Base-by-base conservation (phyloP, 2,329 filamentous ascomycete genomes). In the Penicillium verrucosum region DNA sequence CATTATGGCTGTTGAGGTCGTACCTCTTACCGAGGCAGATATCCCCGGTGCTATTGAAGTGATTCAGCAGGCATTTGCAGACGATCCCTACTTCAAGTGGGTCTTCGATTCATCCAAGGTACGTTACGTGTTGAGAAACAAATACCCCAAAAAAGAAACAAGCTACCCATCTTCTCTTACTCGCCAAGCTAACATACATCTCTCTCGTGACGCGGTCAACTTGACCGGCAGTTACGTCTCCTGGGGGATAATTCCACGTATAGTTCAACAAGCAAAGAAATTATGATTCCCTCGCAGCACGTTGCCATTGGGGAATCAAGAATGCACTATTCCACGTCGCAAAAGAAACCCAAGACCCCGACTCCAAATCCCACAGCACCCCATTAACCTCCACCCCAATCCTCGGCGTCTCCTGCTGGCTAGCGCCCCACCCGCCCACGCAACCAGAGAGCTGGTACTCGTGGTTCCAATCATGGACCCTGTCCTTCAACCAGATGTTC, bases 371-470 rank as follows among this genome's bases (percentile, higher is more conserved):
- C 16, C 7, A 42, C 23, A 30, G 11, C 27, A n/a, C 34, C 25
- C 53, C n/a, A 14, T 53, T n/a, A 49, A 29, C 16, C 21, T 8
- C 61, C 2, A 57, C 50, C 12, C 80, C 82, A 52, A 81, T 90
- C 30, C 78, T 90, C 16, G 88, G 88, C 18, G 86, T 89, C n/a
- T 86, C 87, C 41, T 89, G 89, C 81, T 90, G 88, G 88, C 75
- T 90, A 43, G 80, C 81, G 1, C 88, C 88, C 0, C 79, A 78
- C 21, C 73, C 75, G 0, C 69, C 78, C 1, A 72, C 71, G 3
- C 70, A 81, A 48, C 79, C 81, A 16, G 75, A 82, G 50, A 82
- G 79, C n/a, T 90, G 87, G 88, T 75, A 77, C 46, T 80, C 84
- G 52, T 89, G 85, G 80, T 67, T 81, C 2, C 83, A 87, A 57